phyloP scores from a whole-genome alignment of 257 asterid species.

The Orobanche coerulescens region DNA sequence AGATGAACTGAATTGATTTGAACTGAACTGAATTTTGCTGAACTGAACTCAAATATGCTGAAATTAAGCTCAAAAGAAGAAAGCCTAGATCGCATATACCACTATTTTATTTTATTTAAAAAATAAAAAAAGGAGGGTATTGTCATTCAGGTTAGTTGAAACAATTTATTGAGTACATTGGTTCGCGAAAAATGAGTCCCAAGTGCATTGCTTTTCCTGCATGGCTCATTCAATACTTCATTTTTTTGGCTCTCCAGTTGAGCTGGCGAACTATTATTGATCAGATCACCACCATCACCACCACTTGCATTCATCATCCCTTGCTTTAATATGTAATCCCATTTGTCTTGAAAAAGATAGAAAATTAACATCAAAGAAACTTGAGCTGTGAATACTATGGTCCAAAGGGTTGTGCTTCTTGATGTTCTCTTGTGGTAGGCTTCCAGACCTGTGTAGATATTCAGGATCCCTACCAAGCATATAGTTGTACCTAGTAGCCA shows the following conservation, averaged over 20 bases:
- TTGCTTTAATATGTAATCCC: slow-evolving; percentile 69
- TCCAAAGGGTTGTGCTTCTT: slow-evolving; percentile 45
- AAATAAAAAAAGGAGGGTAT: too few relatives aligned
- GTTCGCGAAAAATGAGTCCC: slow-evolving; percentile 57
- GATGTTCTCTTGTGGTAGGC: slow-evolving; percentile 60
- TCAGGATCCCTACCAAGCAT: slow-evolving; percentile 50
- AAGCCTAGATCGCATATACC: too few relatives aligned
- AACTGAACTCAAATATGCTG: too few relatives aligned
- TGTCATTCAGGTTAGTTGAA: slow-evolving; percentile 57
- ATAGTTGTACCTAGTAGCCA: slow-evolving; percentile 68
- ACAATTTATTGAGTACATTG: slow-evolving; percentile 62
- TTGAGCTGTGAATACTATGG: slow-evolving; percentile 61
- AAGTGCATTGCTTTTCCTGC: slow-evolving; percentile 70
- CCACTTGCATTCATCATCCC: slow-evolving; percentile 23
- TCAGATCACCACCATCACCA: neutral
- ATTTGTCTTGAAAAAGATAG: slow-evolving; percentile 78
- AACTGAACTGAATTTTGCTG: too few relatives aligned
- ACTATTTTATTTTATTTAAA: too few relatives aligned
- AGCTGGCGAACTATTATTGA: slow-evolving; percentile 1
- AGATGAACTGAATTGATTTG: too few relatives aligned
- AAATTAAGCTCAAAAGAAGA: too few relatives aligned
- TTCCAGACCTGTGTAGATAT: slow-evolving; percentile 59
- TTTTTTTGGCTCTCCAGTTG: slow-evolving; percentile 23
- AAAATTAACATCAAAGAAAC: slow-evolving; percentile 59
- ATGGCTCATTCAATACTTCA: slow-evolving; percentile 30